phyloP scores from a whole-genome alignment of 139 green algal genomes.

The Chlamydomonas sphaeroides region DNA sequence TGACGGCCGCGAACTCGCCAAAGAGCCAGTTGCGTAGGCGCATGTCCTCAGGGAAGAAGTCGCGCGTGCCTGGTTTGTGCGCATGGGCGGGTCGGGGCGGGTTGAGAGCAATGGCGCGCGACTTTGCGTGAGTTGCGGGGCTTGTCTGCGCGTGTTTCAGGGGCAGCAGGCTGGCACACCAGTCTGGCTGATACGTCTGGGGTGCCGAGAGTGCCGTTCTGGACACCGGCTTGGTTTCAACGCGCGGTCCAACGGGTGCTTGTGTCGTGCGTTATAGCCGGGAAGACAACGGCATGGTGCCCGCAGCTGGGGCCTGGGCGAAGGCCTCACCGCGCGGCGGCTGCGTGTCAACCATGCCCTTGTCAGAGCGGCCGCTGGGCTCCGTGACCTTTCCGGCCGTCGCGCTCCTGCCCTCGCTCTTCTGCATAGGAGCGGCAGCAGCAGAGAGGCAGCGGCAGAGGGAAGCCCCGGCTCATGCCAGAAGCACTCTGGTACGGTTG shows the following conservation, averaged over 20 bases:
- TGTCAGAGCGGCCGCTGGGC: neutral
- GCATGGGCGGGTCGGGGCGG: neutral
- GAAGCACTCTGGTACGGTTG: too few species aligned
- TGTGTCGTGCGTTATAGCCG: too few species aligned
- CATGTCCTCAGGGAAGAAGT: constrained; percentile 97
- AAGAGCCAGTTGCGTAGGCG: constrained; percentile 95
- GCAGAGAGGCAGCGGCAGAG: too few species aligned
- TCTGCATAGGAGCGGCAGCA: too few species aligned
- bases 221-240: too few species aligned
- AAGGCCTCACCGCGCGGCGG: constrained; percentile 59
- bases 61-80: constrained; percentile 88
- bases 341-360: constrained; percentile 61
- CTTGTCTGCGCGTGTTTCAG: neutral
- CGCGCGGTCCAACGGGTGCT: too few species aligned
- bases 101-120: neutral
- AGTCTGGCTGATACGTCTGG: too few species aligned
- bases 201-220: too few species aligned
- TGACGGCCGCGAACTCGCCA: constrained; percentile 78
- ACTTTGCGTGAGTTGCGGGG: neutral
- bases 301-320: too few species aligned
- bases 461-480: too few species aligned
- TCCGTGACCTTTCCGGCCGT: neutral
- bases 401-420: neutral
- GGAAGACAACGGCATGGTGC: too few species aligned
- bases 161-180: too few species aligned